Evolutionary conservation across 192 early-diverging fungal species (phyloP).

Genomic region (Nowakowskiella sp.): DNA sequence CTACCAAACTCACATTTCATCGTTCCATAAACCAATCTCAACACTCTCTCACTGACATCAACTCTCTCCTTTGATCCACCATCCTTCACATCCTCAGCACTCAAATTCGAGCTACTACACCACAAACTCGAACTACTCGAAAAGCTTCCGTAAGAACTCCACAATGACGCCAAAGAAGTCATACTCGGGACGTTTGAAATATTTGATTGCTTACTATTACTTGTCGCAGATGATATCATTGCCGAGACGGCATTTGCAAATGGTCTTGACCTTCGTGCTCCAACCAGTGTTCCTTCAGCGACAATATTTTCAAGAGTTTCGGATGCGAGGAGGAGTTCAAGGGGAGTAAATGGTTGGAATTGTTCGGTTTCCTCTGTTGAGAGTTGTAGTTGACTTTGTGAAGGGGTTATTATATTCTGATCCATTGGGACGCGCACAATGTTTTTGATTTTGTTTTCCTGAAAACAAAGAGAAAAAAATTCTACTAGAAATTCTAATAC

Average conservation of each 20-base stretch:
- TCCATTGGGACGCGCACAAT: too few relatives aligned
- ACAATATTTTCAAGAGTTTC: conserved; percentile 46
- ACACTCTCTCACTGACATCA: conserved; percentile 43
- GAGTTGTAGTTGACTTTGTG: too few relatives aligned
- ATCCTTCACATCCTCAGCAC: conserved; percentile 3
- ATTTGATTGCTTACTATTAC: too few relatives aligned
- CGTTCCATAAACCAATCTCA: conserved; percentile 45
- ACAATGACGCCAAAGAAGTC: too few relatives aligned
- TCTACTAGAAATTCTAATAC: too few relatives aligned
- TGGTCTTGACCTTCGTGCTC: neutral
- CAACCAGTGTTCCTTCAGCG: conserved; percentile 32
- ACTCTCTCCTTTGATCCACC: conserved; percentile 16
- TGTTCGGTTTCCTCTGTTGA: neutral
- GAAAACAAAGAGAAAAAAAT: too few relatives aligned
- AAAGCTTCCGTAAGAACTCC: conserved; percentile 9
- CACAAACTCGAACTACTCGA: neutral
- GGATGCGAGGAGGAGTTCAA: conserved; percentile 33
- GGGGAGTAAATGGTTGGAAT: neutral
- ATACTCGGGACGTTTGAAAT: too few relatives aligned
- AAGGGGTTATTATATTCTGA: too few relatives aligned
- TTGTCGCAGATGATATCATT: too few relatives aligned
- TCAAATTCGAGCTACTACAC: conserved; percentile 5
- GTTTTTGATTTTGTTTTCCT: too few relatives aligned
- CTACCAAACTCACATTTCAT: conserved; percentile 39
- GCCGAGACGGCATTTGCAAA: neutral